phyloP scores from a whole-genome alignment of 208 protist species.

The Entamoeba histolytica region DNA sequence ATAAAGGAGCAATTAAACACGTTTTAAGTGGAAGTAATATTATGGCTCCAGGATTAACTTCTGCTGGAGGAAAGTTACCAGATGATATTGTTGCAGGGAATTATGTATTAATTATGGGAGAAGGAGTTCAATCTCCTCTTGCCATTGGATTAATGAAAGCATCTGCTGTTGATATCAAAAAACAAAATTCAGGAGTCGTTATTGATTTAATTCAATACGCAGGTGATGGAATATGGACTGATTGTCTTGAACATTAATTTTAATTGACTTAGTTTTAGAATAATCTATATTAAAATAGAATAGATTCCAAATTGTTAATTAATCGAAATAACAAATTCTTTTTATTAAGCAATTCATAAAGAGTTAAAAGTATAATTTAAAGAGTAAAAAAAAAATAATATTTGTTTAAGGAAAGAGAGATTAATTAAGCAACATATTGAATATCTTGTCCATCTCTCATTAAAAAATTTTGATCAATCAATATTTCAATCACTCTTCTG shows the following conservation, averaged over 20 bases:
- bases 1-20: constrained; percentile 79
- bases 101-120: constrained; percentile 20
- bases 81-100: constrained; percentile 18
- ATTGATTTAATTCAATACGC: constrained; percentile 19
- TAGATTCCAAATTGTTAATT: no score
- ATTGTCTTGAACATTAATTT: neutral
- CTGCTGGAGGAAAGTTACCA: constrained; percentile 52
- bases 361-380: no score
- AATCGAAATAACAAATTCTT: no score
- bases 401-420: no score
- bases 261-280: no score
- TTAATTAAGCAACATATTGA: no score
- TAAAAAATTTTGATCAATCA: no score
- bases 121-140: constrained; percentile 26
- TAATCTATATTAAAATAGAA: no score
- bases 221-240: constrained; percentile 20
- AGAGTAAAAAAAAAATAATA: no score
- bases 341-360: no score
- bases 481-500: no score
- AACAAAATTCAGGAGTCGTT: constrained; percentile 12
- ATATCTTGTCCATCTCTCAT: no score
- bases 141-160: constrained; percentile 23
- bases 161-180: constrained; percentile 14
- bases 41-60: constrained; percentile 83
- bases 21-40: constrained; percentile 80